phyloP scores from a whole-genome alignment of 495 filamentous ascomycete genomes.

The Talaromyces wortmannii region DNA sequence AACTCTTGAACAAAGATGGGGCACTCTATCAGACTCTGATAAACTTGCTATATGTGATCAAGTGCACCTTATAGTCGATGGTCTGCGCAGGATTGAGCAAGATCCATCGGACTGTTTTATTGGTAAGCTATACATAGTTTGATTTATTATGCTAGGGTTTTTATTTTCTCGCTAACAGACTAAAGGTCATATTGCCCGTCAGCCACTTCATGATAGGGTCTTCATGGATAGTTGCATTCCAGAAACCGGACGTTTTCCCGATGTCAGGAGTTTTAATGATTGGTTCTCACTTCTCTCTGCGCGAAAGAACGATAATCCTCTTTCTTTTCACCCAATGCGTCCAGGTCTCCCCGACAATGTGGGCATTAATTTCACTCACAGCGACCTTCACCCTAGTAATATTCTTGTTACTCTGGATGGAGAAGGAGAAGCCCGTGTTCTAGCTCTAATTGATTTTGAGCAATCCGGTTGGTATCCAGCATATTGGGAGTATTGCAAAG shows the following conservation, averaged over 20 bases:
- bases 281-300: neutral
- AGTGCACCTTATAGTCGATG: neutral
- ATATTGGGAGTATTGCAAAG: conserved; percentile 34
- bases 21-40: neutral
- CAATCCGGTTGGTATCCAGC: conserved; percentile 33
- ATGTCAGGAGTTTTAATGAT: conserved; percentile 1
- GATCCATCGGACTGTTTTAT: neutral
- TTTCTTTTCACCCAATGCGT: neutral
- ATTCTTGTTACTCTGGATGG: conserved; percentile 19
- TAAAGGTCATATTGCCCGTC: neutral
- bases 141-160: neutral
- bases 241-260: neutral
- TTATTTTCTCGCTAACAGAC: neutral
- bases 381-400: conserved; percentile 26
- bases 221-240: neutral
- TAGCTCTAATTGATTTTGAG: conserved; percentile 28
- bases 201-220: neutral
- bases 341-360: conserved; percentile 6
- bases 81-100: neutral
- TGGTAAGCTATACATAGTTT: neutral
- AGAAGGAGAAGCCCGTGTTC: conserved; percentile 11
- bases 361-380: conserved; percentile 31
- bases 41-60: neutral
- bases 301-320: neutral
- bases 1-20: neutral